Evolutionary conservation across 805 yeast species (phyloP), one percentile per base, ranked within the genome.

Genomic region (Spathaspora sp.): DNA sequence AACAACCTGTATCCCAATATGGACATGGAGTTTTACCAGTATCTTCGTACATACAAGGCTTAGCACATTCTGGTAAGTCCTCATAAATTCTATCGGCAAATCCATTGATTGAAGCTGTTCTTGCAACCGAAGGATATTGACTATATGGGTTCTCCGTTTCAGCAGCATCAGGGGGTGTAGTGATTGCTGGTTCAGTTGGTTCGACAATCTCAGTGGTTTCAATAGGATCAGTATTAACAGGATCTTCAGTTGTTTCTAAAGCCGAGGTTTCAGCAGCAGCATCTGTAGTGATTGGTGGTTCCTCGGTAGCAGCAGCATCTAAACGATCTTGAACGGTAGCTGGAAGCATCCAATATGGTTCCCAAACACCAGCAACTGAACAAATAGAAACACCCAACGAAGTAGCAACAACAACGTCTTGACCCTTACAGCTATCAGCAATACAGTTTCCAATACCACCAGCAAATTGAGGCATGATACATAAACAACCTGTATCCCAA

Each of bases 401-500:
- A 11, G 78, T 71, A 32, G 78, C 78, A 20, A 52, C 48, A 23
- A 51, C 65, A 19, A 75, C 71, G 43, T 59, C 78, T 1, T 54
- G 40, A 29, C 76, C 79, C 6, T 52, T 38, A 57, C 80, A 76
- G 18, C 57, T 52, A 17, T 59, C 50, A 40, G 75, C 77, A 49
- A 74, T 56, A 55, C 79, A 76, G 26, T 64, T 63, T 12, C 68
- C 80, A n/a, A 76, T 76, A 45, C 54, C 50, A 5, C 74, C 74
- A 31, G 69, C 64, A 72, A 72, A 75, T 51, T 66, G 70, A n/a
- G 76, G 70, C 75, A 76, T 72, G 14, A 75, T 74, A 60, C 80
- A 76, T 48, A 76, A 65, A 54, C 80, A 75, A 5, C 79, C 79
- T 26, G 79, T 73, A 55, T 76, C 79, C 79, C 79, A 76, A 62